Evolutionary conservation across 129 eudicot genomes (phyloP).

Genomic region (Escallonia herrerae): DNA sequence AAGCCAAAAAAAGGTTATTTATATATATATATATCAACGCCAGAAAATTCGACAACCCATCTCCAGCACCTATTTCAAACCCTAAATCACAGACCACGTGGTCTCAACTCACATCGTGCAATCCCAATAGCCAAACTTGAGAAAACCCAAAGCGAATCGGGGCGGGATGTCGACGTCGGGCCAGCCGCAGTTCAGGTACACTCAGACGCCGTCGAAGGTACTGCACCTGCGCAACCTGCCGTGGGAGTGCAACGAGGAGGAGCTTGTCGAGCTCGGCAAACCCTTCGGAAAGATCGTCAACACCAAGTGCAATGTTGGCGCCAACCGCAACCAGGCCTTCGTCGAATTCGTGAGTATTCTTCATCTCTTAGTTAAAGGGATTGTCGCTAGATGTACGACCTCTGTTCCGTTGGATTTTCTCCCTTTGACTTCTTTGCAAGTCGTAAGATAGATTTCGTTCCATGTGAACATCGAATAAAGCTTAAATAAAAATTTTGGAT

Average conservation of each 20-base stretch:
- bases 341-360: conserved; percentile 45
- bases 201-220: conserved; percentile 68
- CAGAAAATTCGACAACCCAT: not conserved
- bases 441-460: too few species aligned
- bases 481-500: too few species aligned
- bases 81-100: not conserved
- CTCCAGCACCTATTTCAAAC: not conserved
- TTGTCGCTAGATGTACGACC: too few species aligned
- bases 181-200: conserved; percentile 53
- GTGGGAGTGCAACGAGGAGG: conserved; percentile 64
- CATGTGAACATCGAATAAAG: too few species aligned
- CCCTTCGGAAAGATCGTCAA: conserved; percentile 69
- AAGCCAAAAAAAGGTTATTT: too few species aligned
- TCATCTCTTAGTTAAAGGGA: not conserved
- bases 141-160: conserved; percentile 10
- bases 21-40: not conserved
- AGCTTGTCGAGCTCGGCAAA: conserved; percentile 53
- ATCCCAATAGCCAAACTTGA: not conserved
- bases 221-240: conserved; percentile 64
- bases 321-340: conserved; percentile 65
- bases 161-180: conserved; percentile 42
- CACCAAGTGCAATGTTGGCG: conserved; percentile 71
- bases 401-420: too few species aligned
- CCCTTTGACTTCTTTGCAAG: too few species aligned
- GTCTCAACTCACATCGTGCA: too few species aligned